phyloP scores from a whole-genome alignment of 1,284 basidiomycete species.

The Cryptococcus sp. region DNA sequence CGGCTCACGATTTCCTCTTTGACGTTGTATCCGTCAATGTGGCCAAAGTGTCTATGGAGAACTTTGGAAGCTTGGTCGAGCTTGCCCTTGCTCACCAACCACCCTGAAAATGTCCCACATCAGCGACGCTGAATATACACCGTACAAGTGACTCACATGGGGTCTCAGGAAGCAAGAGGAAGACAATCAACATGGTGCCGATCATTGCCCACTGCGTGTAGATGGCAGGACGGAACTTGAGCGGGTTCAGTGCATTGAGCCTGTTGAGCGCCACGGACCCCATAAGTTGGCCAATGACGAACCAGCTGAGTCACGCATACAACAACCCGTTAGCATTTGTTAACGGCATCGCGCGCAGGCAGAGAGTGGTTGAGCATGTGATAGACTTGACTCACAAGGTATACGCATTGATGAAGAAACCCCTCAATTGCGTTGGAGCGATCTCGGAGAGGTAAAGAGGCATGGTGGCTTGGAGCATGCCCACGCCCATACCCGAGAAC shows the following conservation, averaged over 20 bases:
- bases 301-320: conserved; percentile 12
- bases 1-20: conserved; percentile 21
- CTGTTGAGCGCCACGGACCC: conserved; percentile 23
- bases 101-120: conserved; percentile 13
- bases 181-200: conserved; percentile 25
- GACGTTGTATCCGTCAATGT: conserved; percentile 26
- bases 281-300: conserved; percentile 26
- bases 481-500: conserved; percentile 28
- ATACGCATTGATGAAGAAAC: conserved; percentile 30
- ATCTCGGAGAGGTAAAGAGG: conserved; percentile 32
- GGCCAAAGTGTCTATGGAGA: conserved; percentile 18
- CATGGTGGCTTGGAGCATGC: conserved; percentile 27
- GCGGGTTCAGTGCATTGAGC: conserved; percentile 16
- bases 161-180: conserved; percentile 27
- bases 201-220: conserved; percentile 28
- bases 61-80: conserved; percentile 18
- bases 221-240: conserved; percentile 22
- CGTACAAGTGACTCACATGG: conserved; percentile 19
- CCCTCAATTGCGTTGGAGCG: conserved; percentile 25
- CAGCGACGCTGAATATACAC: too few relatives aligned
- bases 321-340: neutral
- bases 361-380: neutral
- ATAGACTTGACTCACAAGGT: conserved; percentile 11
- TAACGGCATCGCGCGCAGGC: neutral
- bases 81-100: conserved; percentile 21